Evolutionary conservation across 148 eudicot species (phyloP).

Genomic region (Silene conica): DNA sequence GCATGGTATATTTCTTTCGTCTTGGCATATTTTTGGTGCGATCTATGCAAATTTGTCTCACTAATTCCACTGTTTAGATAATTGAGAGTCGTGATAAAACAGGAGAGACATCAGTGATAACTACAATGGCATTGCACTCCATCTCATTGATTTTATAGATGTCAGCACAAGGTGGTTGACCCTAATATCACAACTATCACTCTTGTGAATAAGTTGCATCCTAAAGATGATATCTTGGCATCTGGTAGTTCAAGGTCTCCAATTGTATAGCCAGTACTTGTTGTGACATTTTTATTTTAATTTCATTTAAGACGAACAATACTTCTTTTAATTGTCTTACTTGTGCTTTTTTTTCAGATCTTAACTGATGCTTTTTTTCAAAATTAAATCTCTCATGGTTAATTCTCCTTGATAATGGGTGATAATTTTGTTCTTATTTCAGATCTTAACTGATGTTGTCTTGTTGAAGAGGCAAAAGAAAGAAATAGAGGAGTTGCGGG

Average conservation of each 20-base stretch:
- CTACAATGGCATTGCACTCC: conserved; percentile 77
- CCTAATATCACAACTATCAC: conserved; percentile 88
- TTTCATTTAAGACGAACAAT: too few relatives aligned
- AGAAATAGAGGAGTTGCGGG: conserved; percentile 94
- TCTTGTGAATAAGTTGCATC: conserved; percentile 96
- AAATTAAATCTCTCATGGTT: background rate
- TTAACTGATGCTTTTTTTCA: background rate
- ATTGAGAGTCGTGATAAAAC: conserved; percentile 90
- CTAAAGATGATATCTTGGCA: conserved; percentile 80
- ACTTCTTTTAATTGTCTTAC: too few relatives aligned
- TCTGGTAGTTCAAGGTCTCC: conserved; percentile 92
- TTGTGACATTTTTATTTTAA: too few relatives aligned
- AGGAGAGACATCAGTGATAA: conserved; percentile 94
- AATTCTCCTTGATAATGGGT: conserved; percentile 7
- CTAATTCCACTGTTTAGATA: conserved; percentile 45
- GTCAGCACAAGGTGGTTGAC: conserved; percentile 83
- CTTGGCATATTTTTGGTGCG: background rate
- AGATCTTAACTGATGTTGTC: conserved; percentile 98
- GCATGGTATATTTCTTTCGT: conserved; percentile 59
- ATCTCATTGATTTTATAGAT: conserved; percentile 91
- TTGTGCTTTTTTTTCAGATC: too few relatives aligned
- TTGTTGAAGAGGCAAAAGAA: conserved; percentile 93
- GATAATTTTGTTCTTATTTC: conserved; percentile 19
- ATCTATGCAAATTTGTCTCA: conserved; percentile 14
- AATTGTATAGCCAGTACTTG: too few relatives aligned